These are phyloP conservation scores for Solanum clarkiae DNA, from an alignment of 257 asterid genomes.

Conservation along the genomic window DNA sequence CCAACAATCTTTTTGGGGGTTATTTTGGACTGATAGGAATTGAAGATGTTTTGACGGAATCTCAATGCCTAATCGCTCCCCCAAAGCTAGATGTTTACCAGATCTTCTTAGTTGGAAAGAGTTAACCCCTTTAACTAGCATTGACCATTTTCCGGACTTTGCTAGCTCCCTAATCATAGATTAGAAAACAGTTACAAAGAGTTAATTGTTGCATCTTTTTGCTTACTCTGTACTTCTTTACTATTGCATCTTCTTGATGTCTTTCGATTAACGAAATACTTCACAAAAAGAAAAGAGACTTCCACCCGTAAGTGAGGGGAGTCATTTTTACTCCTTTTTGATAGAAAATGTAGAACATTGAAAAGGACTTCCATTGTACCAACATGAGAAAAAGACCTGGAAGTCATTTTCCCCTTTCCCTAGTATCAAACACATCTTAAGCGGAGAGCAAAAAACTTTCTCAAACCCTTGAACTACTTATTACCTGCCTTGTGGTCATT, in stretches of 20 bases:
- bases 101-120: background rate
- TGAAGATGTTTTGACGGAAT: background rate
- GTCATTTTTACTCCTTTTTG: background rate
- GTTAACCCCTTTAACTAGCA: background rate
- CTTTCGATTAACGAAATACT: background rate
- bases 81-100: background rate
- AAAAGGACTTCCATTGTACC: background rate
- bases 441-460: background rate
- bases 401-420: background rate
- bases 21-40: background rate
- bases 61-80: background rate
- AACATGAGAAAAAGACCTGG: background rate
- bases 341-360: background rate
- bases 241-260: background rate
- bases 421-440: background rate
- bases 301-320: background rate
- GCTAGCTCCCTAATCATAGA: background rate
- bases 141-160: background rate
- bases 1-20: background rate
- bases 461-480: background rate
- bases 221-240: background rate
- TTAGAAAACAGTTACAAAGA: background rate
- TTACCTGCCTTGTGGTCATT: slow-evolving; percentile 99
- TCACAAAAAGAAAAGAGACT: background rate
- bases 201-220: background rate